Evolutionary conservation across 192 early-diverging fungal genomes (phyloP), one percentile per base, ranked within the genome.

Genomic region (Pilobolus umbonatus): DNA sequence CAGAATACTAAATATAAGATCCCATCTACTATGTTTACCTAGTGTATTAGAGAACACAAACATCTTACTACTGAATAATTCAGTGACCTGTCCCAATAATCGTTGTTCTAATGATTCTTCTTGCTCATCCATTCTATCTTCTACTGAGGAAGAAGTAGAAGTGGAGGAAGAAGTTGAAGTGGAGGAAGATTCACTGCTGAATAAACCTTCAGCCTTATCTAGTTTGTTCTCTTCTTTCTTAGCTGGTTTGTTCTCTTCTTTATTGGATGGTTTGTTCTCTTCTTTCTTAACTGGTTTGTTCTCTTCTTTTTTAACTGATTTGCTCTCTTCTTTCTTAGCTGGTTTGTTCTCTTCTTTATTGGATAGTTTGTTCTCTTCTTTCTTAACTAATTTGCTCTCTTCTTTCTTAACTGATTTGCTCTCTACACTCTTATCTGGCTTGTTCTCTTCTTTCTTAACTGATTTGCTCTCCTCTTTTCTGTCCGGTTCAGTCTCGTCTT

Each of bases 31-130:
- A 9, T 68, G 2, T 30, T 34, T 71, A 74, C 75, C 75, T 55
- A 66, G 72, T 14, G 68, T 70, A 40, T 66, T 71, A 8, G 81
- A 74, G 39, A 73, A 80, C 44, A 76, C 65, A 55, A 80, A 80
- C 45, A 73, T 74, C 3, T 57, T 45, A 2, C 60, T 60, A 9
- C 70, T 59, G 61, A 83, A 80, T 21, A 82, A 51, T 11, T 71
- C 59, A 11, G 59, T 67, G 2, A 83, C 62, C 57, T 83, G 76
- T 19, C 66, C 64, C 2, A 78, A 45, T 14, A 83, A 51, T 10
- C 81, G 68, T 19, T 64, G 56, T 24, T 83, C 81, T 52, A 83
- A 56, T 1, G 49, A 24, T 14, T 57, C 58, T 21, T 73, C 67
- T 52, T 63, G 69, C 22, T 57, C 64, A 26, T 22, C 4, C 22